Conservation (phyloP, 2,329 filamentous ascomycete species). For the Rachicladosporium sp. region DNA sequence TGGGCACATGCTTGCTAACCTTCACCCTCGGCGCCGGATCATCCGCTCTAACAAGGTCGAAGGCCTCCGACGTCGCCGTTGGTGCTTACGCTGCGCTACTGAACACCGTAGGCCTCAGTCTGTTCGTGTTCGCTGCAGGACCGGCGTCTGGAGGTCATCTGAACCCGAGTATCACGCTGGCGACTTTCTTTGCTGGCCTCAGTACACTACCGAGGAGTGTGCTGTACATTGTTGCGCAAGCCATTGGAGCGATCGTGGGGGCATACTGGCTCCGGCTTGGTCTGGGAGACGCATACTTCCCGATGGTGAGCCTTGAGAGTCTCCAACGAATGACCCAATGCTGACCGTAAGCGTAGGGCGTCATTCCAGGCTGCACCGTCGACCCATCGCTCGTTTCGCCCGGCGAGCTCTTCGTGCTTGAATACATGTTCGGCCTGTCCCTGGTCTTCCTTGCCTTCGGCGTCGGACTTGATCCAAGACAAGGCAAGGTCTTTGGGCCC, state of each 20-base stretch:
- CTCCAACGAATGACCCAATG: not conserved
- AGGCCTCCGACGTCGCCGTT: slow-evolving; percentile 4
- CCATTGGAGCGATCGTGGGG: slow-evolving; percentile 26
- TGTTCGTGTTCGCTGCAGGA: slow-evolving; percentile 39
- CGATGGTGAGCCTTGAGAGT: not conserved
- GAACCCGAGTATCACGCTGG: slow-evolving; percentile 42
- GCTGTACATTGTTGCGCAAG: slow-evolving; percentile 37
- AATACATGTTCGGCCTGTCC: slow-evolving; percentile 35
- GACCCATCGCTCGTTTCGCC: slow-evolving; percentile 9
- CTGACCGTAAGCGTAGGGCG: slow-evolving; percentile 6
- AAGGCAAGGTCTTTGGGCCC: slow-evolving; percentile 37
- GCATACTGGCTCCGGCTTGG: slow-evolving; percentile 13
- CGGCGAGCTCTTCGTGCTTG: slow-evolving; percentile 30
- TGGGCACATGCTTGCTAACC: slow-evolving; percentile 13
- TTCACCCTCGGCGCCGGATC: slow-evolving; percentile 11
- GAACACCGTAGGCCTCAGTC: slow-evolving; percentile 20
- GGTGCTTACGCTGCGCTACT: slow-evolving; percentile 8
- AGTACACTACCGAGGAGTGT: slow-evolving; percentile 37
- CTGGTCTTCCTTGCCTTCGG: slow-evolving; percentile 40
- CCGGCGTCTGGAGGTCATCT: slow-evolving; percentile 41
- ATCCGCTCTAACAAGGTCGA: slow-evolving; percentile 8
- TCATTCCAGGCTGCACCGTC: slow-evolving; percentile 12
- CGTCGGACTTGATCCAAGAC: slow-evolving; percentile 41
- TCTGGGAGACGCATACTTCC: slow-evolving; percentile 10
- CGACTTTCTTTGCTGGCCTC: slow-evolving; percentile 39